Percentiles rank a stretch among this genome's conserved stretches.
These are phyloP conservation scores for Cryptococcus jaspeensis DNA, from an alignment of 1,284 basidiomycete species.

Conservation along the genomic window DNA sequence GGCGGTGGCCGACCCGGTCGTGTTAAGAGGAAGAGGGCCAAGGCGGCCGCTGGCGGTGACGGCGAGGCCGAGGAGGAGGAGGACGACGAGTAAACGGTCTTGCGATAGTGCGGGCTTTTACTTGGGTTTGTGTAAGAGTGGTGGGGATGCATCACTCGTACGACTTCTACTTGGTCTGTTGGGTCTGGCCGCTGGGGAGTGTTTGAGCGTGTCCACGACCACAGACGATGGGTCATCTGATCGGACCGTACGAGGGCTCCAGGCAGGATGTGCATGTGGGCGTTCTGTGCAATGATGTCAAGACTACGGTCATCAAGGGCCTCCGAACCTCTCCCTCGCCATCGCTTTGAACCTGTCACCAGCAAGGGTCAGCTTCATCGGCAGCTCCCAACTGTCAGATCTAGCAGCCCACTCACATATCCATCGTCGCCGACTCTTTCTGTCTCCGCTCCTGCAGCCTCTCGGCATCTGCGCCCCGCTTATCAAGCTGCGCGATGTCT, in stretches of 20 bases:
- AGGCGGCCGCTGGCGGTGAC: slow-evolving; percentile 87
- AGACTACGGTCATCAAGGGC: background rate
- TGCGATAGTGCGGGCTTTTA: background rate
- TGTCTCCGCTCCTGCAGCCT: slow-evolving; percentile 39
- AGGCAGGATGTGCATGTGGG: background rate
- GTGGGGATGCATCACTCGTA: slow-evolving; percentile 22
- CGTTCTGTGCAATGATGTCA: background rate
- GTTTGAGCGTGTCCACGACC: background rate
- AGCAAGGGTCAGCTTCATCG: slow-evolving; percentile 2
- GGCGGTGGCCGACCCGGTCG: slow-evolving; percentile 96
- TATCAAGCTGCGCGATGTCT: slow-evolving; percentile 31
- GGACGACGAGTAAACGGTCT: slow-evolving; percentile 58
- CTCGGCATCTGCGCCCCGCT: slow-evolving; percentile 39
- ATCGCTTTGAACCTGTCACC: slow-evolving; percentile 40
- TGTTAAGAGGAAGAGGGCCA: slow-evolving; percentile 98
- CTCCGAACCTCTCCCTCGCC: slow-evolving; percentile 43
- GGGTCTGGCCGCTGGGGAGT: background rate
- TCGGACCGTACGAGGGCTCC: background rate
- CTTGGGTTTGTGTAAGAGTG: slow-evolving; percentile 11
- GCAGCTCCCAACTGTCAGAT: no score
- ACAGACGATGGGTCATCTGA: background rate
- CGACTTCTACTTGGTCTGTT: slow-evolving; percentile 1
- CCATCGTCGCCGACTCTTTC: slow-evolving; percentile 49
- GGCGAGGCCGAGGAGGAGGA: slow-evolving; percentile 90
- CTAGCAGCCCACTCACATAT: slow-evolving; percentile 39